Conservation (phyloP, 176 grass and related monocot species). For the Oryza meridionalis region DNA sequence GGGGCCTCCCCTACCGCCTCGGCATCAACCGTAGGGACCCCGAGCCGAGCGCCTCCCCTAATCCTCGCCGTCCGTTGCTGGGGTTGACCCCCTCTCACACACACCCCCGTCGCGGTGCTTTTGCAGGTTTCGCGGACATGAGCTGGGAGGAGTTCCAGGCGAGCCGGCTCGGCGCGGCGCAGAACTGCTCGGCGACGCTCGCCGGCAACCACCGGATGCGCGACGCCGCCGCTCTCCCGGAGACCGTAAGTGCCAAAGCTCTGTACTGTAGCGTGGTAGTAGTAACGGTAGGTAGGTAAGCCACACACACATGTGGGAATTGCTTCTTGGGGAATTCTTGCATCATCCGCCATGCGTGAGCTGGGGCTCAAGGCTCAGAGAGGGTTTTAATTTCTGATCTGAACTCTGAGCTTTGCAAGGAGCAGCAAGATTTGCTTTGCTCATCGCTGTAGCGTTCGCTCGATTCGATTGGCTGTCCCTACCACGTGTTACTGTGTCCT, state of each 20-base stretch:
- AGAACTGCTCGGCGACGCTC: constrained; percentile 95
- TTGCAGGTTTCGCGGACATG: constrained; percentile 82
- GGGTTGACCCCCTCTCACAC: not conserved
- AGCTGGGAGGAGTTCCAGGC: constrained; percentile 94
- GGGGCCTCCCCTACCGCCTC: constrained; percentile 76
- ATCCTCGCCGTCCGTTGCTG: not conserved
- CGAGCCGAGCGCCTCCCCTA: not conserved
- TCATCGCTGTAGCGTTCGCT: not conserved
- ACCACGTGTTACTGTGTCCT: constrained; percentile 7
- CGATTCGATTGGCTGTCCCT: not conserved
- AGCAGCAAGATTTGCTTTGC: constrained; percentile 20
- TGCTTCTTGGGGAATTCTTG: not conserved
- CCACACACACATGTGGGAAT: not conserved
- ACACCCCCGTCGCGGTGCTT: not conserved
- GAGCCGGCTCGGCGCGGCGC: constrained; percentile 73
- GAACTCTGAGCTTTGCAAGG: not conserved
- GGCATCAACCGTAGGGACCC: constrained; percentile 78
- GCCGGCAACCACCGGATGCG: constrained; percentile 80
- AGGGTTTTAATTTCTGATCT: not conserved
- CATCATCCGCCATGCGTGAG: constrained; percentile 2
- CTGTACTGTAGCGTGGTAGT: not conserved
- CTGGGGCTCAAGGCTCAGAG: not conserved
- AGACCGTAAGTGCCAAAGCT: constrained; percentile 53
- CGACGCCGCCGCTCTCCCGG: constrained; percentile 50
- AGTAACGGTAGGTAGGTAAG: not conserved